phyloP scores from a whole-genome alignment of 495 filamentous ascomycete genomes.

The Lindgomyces ingoldianus region DNA sequence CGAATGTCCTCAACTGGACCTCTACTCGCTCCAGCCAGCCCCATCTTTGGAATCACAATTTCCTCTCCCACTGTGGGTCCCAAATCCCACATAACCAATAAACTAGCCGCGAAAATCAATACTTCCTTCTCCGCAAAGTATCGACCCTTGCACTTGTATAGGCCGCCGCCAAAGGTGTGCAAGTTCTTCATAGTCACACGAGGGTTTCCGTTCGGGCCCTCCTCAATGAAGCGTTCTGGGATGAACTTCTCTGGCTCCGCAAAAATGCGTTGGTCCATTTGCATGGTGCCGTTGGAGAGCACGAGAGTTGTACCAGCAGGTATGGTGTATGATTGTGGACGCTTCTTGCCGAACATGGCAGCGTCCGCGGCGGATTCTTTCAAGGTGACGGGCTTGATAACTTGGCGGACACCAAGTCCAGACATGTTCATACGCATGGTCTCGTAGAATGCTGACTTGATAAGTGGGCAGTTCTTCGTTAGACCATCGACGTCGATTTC shows the following conservation, averaged over 20 bases:
- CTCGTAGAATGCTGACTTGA: slow-evolving; percentile 24
- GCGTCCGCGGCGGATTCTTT: slow-evolving; percentile 19
- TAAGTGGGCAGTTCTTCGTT: slow-evolving; percentile 16
- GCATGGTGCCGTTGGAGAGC: slow-evolving; percentile 20
- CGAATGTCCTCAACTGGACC: slow-evolving; percentile 11
- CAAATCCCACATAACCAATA: slow-evolving; percentile 23
- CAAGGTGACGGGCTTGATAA: slow-evolving; percentile 10
- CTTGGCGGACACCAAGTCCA: slow-evolving; percentile 19
- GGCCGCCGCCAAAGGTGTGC: slow-evolving; percentile 18
- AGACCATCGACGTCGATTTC: slow-evolving; percentile 24
- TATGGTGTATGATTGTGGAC: slow-evolving; percentile 16
- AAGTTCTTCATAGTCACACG: slow-evolving; percentile 18
- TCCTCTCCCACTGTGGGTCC: slow-evolving; percentile 7
- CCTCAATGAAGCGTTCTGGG: slow-evolving; percentile 18
- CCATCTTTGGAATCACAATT: slow-evolving; percentile 15
- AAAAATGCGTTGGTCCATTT: slow-evolving; percentile 24
- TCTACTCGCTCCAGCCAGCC: slow-evolving; percentile 9
- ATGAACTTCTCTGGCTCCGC: slow-evolving; percentile 14
- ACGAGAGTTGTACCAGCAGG: slow-evolving; percentile 19
- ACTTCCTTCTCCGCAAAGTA: slow-evolving; percentile 28
- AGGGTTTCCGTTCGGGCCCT: background rate
- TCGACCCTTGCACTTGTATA: slow-evolving; percentile 24
- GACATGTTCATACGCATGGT: slow-evolving; percentile 29
- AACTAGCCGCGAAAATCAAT: slow-evolving; percentile 19
- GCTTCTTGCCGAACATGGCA: slow-evolving; percentile 19